phyloP scores from a whole-genome alignment of 495 filamentous ascomycete genomes.

The Barbatosphaeria neglecta region DNA sequence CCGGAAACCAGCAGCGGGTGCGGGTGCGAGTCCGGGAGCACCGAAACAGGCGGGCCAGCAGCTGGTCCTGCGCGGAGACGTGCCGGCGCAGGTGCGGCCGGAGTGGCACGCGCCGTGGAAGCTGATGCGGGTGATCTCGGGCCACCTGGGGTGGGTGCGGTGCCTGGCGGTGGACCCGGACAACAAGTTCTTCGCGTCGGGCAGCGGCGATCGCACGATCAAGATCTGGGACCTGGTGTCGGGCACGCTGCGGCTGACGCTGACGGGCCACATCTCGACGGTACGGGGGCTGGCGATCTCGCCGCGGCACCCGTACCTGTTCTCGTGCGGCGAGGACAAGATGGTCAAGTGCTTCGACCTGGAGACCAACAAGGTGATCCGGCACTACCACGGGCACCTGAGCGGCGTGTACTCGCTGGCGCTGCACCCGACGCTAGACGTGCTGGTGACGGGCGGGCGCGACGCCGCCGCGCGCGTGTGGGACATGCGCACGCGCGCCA shows the following conservation, averaged over 20 bases:
- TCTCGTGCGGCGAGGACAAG: conserved; percentile 97
- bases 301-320: conserved; percentile 90
- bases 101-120: conserved; percentile 99
- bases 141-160: conserved; percentile 93
- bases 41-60: conserved; percentile 13
- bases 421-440: conserved; percentile 86
- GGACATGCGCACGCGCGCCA: conserved; percentile 96
- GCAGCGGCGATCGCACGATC: conserved; percentile 91
- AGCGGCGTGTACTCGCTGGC: conserved; percentile 90
- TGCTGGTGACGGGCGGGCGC: conserved; percentile 87
- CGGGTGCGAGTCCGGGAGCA: conserved; percentile 1
- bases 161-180: conserved; percentile 84
- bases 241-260: conserved; percentile 67
- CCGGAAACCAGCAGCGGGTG: conserved; percentile 9
- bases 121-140: conserved; percentile 93
- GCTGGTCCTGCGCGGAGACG: conserved; percentile 54
- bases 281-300: conserved; percentile 91
- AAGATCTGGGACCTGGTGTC: conserved; percentile 97
- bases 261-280: conserved; percentile 95
- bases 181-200: conserved; percentile 97
- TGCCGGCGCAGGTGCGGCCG: conserved; percentile 63
- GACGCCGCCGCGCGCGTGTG: conserved; percentile 92
- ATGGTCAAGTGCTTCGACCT: conserved; percentile 99
- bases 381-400: conserved; percentile 96
- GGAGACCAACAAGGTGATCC: conserved; percentile 96